Percentiles rank a stretch among this genome's conserved stretches.
Conservation (phyloP, 495 filamentous ascomycete genomes). For the Penicillium argentinense region DNA sequence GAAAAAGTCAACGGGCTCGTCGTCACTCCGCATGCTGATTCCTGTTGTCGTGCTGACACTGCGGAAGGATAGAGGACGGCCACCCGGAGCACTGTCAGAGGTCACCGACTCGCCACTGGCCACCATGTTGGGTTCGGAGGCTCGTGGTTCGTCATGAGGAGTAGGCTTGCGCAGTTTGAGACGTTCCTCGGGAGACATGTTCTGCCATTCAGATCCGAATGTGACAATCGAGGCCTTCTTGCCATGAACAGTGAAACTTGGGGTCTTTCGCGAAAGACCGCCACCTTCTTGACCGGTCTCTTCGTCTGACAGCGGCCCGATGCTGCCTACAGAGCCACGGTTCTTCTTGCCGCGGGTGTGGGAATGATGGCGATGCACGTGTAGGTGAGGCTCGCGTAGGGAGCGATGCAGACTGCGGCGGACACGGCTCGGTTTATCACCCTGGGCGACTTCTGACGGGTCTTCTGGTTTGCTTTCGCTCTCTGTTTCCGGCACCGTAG, state of each 20-base stretch:
- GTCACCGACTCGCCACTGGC: constrained; percentile 33
- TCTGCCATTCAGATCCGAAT: constrained; percentile 88
- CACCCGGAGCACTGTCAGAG: constrained; percentile 25
- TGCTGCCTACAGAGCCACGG: constrained; percentile 66
- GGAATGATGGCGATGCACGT: constrained; percentile 60
- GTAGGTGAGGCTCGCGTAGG: constrained; percentile 76
- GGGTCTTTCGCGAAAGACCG: constrained; percentile 71
- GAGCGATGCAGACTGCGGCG: constrained; percentile 92
- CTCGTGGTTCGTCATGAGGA: constrained; percentile 44
- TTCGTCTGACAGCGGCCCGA: constrained; percentile 60
- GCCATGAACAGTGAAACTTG: constrained; percentile 93
- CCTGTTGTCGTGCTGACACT: constrained; percentile 41
- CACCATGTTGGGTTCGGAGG: constrained; percentile 36
- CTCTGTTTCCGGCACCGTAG: constrained; percentile 36
- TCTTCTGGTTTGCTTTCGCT: constrained; percentile 36
- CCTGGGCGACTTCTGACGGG: constrained; percentile 30
- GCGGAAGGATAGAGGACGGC: constrained; percentile 35
- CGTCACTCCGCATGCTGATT: constrained; percentile 28
- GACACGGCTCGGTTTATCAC: constrained; percentile 55
- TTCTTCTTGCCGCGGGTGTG: constrained; percentile 71
- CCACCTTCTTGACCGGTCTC: constrained; percentile 50
- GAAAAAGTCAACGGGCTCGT: constrained; percentile 25
- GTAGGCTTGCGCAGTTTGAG: constrained; percentile 57
- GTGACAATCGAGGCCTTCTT: constrained; percentile 97
- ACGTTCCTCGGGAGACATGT: constrained; percentile 75